A percentile compares a stretch with the other conserved stretches of the same genome.
These are phyloP conservation scores for Suhomyces prunicola DNA, from an alignment of 805 yeast species.

Conservation along the genomic window DNA sequence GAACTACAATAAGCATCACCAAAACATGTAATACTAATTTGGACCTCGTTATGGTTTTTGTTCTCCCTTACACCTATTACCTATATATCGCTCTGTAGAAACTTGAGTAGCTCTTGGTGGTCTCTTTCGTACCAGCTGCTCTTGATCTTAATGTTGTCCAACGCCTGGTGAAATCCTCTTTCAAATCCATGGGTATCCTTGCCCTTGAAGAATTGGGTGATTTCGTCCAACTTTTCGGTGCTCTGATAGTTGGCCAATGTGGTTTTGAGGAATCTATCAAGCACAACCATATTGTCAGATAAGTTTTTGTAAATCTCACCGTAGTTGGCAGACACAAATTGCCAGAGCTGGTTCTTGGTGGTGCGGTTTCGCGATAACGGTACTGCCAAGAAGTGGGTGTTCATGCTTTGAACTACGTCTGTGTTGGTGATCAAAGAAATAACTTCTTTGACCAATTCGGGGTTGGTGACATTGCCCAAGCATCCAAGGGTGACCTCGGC, in stretches of 20 bases:
- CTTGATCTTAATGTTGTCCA: constrained; percentile 52
- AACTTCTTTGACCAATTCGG: constrained; percentile 34
- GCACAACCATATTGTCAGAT: constrained; percentile 49
- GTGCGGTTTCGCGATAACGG: constrained; percentile 46
- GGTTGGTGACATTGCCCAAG: constrained; percentile 45
- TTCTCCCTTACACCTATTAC: not conserved
- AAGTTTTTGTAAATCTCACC: constrained; percentile 39
- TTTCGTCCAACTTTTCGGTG: constrained; percentile 31
- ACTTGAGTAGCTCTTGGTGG: constrained; percentile 35
- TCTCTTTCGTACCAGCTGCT: constrained; percentile 52
- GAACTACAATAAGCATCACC: no score
- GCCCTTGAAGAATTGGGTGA: constrained; percentile 41
- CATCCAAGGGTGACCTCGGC: constrained; percentile 57
- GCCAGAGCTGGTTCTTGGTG: constrained; percentile 47
- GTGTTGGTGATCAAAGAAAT: constrained; percentile 40
- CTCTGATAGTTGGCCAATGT: constrained; percentile 40
- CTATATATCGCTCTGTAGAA: constrained; percentile 31
- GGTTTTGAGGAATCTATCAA: constrained; percentile 45
- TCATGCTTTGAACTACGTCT: constrained; percentile 54
- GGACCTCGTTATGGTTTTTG: no score
- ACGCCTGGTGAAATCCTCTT: constrained; percentile 51
- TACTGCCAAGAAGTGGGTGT: constrained; percentile 49
- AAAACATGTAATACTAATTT: no score
- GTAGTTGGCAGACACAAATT: constrained; percentile 49
- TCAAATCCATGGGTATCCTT: constrained; percentile 56